Base-by-base conservation (phyloP, 179 eudicot genomes). In the Silene noctiflora region DNA sequence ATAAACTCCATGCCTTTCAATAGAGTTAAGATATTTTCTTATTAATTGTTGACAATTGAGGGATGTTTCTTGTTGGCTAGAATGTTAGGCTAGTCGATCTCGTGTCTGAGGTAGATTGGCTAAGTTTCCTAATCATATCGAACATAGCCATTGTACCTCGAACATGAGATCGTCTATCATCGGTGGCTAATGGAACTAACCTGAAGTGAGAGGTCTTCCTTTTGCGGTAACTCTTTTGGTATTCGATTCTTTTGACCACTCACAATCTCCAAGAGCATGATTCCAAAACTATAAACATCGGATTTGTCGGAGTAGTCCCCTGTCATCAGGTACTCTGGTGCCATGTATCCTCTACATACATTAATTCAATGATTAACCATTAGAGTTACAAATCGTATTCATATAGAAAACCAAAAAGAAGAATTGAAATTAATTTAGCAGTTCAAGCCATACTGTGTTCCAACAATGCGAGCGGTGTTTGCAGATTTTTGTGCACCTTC, bases 1-100 rank as follows among this genome's bases (percentile, higher is more conserved):
- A 87, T 2, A 85, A 42, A 76, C 78, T 72, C 92, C 90, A 87
- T 24, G 83, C 87, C 88, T 88, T 77, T 33, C 4, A 33, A 21
- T 6, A 5, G 10, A 67, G 17, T 2, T 5, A 51, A 51, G 0
- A 51, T n/a, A 51, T 12, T 51, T 51, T 51, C 56, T 51, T 51
- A 10, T 9, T 39, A 7, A 39, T n/a, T n/a, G n/a, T n/a, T 39
- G 46, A 39, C 46, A 39, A 10, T 1, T 9, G 46, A 6, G 46
- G 8, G 46, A 39, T 39, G 46, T 8, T 39, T 39, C 11, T 39
- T 39, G 46, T 39, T 39, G 46, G 46, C 46, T 39, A 7, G 46
- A n/a, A n/a, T n/a, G n/a, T n/a, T n/a, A n/a, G 42, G 42, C 42
- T 8, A 7, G 46, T 7, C 11, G 46, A 39, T 39, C 46, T 39